Base-by-base conservation (phyloP, 1,139 yeast species). In the Blastobotrys aristatus region DNA sequence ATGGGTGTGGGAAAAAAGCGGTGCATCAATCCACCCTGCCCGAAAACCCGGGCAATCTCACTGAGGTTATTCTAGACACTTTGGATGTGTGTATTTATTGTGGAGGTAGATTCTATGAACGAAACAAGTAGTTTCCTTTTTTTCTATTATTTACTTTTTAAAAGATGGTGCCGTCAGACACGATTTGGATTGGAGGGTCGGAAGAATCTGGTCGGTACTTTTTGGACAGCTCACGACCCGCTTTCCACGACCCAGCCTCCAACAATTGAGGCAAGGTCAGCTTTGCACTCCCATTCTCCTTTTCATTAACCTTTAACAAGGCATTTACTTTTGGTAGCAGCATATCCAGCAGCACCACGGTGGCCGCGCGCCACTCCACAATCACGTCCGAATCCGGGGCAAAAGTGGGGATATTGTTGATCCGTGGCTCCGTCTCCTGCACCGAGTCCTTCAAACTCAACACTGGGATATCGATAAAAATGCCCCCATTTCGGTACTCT, bases 201-300 rank as follows among this genome's bases (percentile, higher is more conserved):
- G 69, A 73, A 1, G 75, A 71, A 16, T 60, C 58, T 2, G 76
- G 72, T 52, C 83, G 71, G 49, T 68, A 57, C 47, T 65, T 58
- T 10, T 71, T 73, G 0, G 84, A 83, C 45, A 77, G 73, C 48
- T 73, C 74, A 44, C 84, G 65, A 1, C 84, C 84, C 2, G 82
- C 76, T 54, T 75, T 75, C 84, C 84, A 79, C 32, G 79, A 72
- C 0, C 84, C 84, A 1, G 84, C 84, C 54, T 79, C 84, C 13
- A 79, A 74, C 43, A 79, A 60, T 57, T 79, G 84, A 1, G 83
- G 79, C 40, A 79, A 59, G 7, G 65, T 55, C 42, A 79, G 57
- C 17, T 37, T 3, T 3, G 3, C 7, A 10, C 8, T 6, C 8
- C 10, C 10, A 10, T 24, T 24, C 10, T 24, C 27, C 27, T 24